phyloP scores from a whole-genome alignment of 176 grass and related monocot species.

The Aegilops longissima region DNA sequence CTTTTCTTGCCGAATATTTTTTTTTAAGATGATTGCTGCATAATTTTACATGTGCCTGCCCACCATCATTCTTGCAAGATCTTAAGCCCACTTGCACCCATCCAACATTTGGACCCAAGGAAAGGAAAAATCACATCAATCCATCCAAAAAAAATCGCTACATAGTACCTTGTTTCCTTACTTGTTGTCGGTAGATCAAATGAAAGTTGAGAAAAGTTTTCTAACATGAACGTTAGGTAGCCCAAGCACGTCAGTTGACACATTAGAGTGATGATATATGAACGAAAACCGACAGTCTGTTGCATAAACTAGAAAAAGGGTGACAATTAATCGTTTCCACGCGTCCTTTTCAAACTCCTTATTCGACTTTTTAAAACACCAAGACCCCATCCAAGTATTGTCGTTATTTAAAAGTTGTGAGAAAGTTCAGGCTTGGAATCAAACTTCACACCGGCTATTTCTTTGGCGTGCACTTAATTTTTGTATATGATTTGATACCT shows the following conservation, averaged over 20 bases:
- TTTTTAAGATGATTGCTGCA: too few species aligned
- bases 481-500: too few species aligned
- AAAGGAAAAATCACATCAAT: not conserved
- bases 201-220: not conserved
- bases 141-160: not conserved
- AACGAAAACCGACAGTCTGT: too few species aligned
- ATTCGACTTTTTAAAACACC: too few species aligned
- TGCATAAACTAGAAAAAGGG: not conserved
- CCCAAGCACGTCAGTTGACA: not conserved
- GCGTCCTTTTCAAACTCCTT: not conserved
- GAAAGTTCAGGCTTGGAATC: too few species aligned
- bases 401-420: too few species aligned
- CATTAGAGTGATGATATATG: not conserved
- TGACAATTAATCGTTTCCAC: not conserved
- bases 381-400: too few species aligned
- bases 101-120: not conserved
- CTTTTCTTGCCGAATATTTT: too few species aligned
- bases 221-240: not conserved
- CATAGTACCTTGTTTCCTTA: not conserved
- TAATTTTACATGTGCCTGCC: too few species aligned
- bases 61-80: not conserved
- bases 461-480: too few species aligned
- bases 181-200: constrained; percentile 25
- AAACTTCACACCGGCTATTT: too few species aligned
- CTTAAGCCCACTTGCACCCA: not conserved